phyloP scores from a whole-genome alignment of 179 eudicot species.

The Nepenthes alata region DNA sequence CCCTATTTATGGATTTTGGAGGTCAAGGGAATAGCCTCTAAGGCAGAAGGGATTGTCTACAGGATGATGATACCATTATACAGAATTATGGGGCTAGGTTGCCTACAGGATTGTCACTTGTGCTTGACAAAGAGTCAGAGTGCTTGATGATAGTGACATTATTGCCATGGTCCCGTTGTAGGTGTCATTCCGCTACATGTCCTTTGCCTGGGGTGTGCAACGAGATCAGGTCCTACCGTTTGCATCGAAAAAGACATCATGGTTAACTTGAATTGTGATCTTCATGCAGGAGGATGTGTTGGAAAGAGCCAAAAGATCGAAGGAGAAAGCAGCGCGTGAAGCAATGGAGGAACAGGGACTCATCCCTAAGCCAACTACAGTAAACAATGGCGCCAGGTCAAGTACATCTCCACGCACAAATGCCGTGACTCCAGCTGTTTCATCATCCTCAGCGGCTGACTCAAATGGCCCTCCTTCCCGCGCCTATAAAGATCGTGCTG shows the following conservation, averaged over 20 bases:
- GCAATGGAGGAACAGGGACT: constrained; percentile 52
- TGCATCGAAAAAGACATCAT: neutral
- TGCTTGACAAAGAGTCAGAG: too few relatives aligned
- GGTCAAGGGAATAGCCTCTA: too few relatives aligned
- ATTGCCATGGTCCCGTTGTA: too few relatives aligned
- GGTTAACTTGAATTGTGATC: neutral
- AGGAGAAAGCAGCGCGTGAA: constrained; percentile 78
- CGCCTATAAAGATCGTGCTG: constrained; percentile 10
- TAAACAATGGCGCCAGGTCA: constrained; percentile 8
- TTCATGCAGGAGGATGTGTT: constrained; percentile 65
- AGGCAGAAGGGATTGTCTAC: too few relatives aligned
- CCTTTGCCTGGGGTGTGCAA: too few relatives aligned
- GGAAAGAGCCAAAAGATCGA: constrained; percentile 67
- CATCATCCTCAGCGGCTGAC: constrained; percentile 10
- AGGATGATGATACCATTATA: too few relatives aligned
- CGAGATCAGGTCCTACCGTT: neutral
- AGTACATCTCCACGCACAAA: constrained; percentile 1
- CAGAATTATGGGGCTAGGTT: too few relatives aligned
- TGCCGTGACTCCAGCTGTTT: constrained; percentile 5
- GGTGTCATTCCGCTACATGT: too few relatives aligned
- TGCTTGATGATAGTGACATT: too few relatives aligned
- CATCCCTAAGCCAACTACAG: constrained; percentile 18
- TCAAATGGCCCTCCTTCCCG: constrained; percentile 5
- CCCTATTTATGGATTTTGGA: too few relatives aligned
- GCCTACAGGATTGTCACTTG: too few relatives aligned